Percentiles rank a stretch among this genome's conserved stretches.
phyloP scores from a whole-genome alignment of 2,329 filamentous ascomycete species.

The Salinomyces thailandicus region DNA sequence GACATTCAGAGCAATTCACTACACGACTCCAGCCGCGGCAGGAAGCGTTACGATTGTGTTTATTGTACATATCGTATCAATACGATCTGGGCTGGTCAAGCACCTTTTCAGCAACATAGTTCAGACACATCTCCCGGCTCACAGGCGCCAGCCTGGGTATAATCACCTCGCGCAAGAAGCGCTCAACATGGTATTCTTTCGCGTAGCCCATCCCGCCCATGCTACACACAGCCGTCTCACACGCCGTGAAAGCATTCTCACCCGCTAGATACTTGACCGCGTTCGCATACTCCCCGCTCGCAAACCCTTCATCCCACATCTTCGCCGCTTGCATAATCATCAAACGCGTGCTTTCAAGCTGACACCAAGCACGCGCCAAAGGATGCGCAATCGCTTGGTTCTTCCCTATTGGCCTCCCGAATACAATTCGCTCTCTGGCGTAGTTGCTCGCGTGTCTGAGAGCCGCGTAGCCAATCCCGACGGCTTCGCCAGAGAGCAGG shows the following conservation, averaged over 20 bases:
- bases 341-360: conserved; percentile 54
- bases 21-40: too few relatives aligned
- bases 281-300: conserved; percentile 48
- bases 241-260: conserved; percentile 53
- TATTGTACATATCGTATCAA: too few relatives aligned
- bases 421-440: conserved; percentile 55
- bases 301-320: conserved; percentile 47
- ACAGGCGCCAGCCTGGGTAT: conserved; percentile 56
- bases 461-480: conserved; percentile 37
- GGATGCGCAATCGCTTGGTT: conserved; percentile 59
- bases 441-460: conserved; percentile 49
- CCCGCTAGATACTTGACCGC: conserved; percentile 59
- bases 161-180: conserved; percentile 54
- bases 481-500: conserved; percentile 49
- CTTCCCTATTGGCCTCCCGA: conserved; percentile 53
- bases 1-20: too few relatives aligned
- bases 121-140: conserved; percentile 32
- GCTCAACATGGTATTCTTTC: conserved; percentile 49
- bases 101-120: conserved; percentile 25
- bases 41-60: too few relatives aligned
- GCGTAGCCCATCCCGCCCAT: conserved; percentile 58
- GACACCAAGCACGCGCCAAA: conserved; percentile 55
- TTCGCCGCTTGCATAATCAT: conserved; percentile 55
- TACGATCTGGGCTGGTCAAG: conserved; percentile 22
- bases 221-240: conserved; percentile 50